Evolutionary conservation across 768 basidiomycete genomes (phyloP).

Genomic region (Podaxis sp.): DNA sequence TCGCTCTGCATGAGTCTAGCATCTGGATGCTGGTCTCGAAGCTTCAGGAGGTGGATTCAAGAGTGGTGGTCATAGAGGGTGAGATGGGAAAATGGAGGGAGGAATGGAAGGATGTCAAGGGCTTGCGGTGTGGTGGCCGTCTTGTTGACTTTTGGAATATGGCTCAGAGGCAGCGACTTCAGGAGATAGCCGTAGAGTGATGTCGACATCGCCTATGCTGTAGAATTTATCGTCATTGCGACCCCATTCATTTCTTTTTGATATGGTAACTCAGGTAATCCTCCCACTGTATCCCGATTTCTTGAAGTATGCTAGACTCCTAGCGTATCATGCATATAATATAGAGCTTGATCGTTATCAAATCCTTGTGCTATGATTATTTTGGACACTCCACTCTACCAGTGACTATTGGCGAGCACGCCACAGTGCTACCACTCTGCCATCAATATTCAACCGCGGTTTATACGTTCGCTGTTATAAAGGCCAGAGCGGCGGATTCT

Average conservation of each 20-base stretch:
- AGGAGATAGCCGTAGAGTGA: not conserved
- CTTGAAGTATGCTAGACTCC: not conserved
- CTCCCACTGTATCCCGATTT: not conserved
- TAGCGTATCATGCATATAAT: not conserved
- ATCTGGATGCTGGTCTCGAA: conserved; percentile 23
- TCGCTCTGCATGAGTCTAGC: conserved; percentile 18
- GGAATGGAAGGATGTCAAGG: conserved; percentile 18
- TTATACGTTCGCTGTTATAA: too few species aligned
- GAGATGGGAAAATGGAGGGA: conserved; percentile 20
- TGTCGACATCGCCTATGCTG: not conserved
- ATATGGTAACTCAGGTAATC: not conserved
- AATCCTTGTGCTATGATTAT: too few species aligned
- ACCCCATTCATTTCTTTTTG: not conserved
- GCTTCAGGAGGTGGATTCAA: conserved; percentile 17
- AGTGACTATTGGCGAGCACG: too few species aligned
- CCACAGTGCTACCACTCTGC: too few species aligned
- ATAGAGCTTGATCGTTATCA: not conserved
- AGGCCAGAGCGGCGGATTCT: too few species aligned
- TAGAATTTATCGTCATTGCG: not conserved
- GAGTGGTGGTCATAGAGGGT: conserved; percentile 22
- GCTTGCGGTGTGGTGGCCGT: conserved; percentile 14
- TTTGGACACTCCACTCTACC: too few species aligned
- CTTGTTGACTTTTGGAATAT: conserved; percentile 19
- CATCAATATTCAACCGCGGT: too few species aligned
- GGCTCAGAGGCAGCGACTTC: not conserved